Percentiles rank a stretch among this genome's conserved stretches.
These are phyloP conservation scores for Sicyos baderoa DNA, from an alignment of 306 rosid species.

Conservation along the genomic window DNA sequence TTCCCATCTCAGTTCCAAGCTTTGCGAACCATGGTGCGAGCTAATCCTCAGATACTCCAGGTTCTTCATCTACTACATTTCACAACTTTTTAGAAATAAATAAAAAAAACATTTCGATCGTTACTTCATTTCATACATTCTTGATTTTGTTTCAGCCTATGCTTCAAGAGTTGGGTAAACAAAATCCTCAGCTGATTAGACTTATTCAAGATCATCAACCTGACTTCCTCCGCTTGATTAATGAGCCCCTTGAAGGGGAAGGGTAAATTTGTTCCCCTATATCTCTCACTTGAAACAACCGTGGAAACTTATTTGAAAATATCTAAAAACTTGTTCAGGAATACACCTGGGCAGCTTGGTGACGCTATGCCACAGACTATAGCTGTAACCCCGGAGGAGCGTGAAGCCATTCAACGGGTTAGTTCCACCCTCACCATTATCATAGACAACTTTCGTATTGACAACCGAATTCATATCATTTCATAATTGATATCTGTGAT, in stretches of 20 bases:
- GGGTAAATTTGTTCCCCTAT: slow-evolving; percentile 44
- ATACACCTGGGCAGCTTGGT: slow-evolving; percentile 52
- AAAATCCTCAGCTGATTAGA: slow-evolving; percentile 88
- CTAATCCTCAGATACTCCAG: slow-evolving; percentile 96
- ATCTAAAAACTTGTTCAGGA: slow-evolving; percentile 36
- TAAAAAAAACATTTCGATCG: background rate
- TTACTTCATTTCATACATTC: background rate
- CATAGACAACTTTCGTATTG: background rate
- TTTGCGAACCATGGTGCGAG: slow-evolving; percentile 85
- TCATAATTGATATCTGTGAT: background rate
- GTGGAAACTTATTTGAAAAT: slow-evolving; percentile 21
- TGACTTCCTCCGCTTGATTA: slow-evolving; percentile 79
- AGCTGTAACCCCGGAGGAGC: slow-evolving; percentile 86
- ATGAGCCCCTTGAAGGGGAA: slow-evolving; percentile 85
- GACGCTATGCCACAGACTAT: slow-evolving; percentile 57
- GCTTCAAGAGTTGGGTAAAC: slow-evolving; percentile 97
- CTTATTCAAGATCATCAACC: slow-evolving; percentile 81
- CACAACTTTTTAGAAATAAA: too few species aligned
- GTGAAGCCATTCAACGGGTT: slow-evolving; percentile 85
- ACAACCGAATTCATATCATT: background rate
- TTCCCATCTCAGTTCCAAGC: slow-evolving; percentile 61
- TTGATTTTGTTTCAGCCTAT: slow-evolving; percentile 61
- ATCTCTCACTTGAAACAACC: background rate
- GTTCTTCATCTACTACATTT: slow-evolving; percentile 30
- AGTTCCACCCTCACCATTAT: slow-evolving; percentile 23